phyloP scores from a whole-genome alignment of 345 rosid species.

The Physaria fendleri region DNA sequence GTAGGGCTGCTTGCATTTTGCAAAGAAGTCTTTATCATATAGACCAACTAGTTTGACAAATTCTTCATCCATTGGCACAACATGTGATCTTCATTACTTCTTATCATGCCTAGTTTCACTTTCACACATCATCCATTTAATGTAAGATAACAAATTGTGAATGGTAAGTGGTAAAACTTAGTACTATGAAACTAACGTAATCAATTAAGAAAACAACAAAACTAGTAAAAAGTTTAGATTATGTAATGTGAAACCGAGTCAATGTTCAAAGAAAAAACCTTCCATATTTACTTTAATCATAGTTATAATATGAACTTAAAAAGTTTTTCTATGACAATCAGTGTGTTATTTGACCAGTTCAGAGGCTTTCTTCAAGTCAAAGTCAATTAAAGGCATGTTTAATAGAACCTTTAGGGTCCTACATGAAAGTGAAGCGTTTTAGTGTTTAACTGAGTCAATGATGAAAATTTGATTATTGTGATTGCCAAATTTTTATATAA shows the following conservation, averaged over 20 bases:
- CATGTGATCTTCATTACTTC: neutral
- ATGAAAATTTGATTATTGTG: neutral
- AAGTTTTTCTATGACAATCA: neutral
- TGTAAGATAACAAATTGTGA: too few relatives aligned
- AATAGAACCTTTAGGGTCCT: neutral
- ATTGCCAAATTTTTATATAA: conserved; percentile 7
- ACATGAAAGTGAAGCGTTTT: neutral
- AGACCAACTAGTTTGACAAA: conserved; percentile 3
- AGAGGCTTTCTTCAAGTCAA: neutral
- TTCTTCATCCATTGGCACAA: neutral
- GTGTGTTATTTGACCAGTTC: conserved; percentile 14
- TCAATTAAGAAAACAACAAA: neutral
- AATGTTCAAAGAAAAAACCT: neutral
- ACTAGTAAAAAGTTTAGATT: neutral
- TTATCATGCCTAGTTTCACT: neutral
- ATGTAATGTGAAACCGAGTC: too few relatives aligned
- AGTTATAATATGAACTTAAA: neutral
- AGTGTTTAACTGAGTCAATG: neutral
- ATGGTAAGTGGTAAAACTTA: neutral
- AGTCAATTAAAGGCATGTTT: neutral
- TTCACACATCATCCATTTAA: neutral
- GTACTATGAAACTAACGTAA: neutral
- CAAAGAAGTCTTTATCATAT: neutral
- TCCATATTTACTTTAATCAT: neutral
- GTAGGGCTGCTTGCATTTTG: neutral